Evolutionary conservation across 2,329 filamentous ascomycete genomes (phyloP), one percentile per base, ranked within the genome.

Genomic region (Ophiostoma sp.): DNA sequence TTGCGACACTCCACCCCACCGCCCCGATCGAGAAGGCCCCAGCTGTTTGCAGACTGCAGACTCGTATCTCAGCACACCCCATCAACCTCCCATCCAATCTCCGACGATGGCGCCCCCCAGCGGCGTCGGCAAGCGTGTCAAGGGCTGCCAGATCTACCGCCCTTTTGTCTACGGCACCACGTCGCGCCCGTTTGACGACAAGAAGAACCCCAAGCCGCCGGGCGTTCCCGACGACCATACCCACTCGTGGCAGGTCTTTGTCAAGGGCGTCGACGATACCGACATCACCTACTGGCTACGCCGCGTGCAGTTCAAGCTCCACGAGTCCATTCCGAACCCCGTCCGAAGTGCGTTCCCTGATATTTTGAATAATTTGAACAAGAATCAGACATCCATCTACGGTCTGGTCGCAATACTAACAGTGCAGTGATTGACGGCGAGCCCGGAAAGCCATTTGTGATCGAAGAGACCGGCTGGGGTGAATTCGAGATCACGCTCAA

Each of bases 401-500:
- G 33, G 44, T 39, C 31, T 44, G 2, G 10, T 13, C 36, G 13
- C 36, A 10, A 48, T 39, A 15, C 31, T 36, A 36, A 60, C 48
- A 20, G 44, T 4, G 13, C 5, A 68, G 84, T 90, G 78, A 84
- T 95, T 76, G 94, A 97, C 76, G 87, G 87, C 72, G 87, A 91
- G 68, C 80, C 82, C 0, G 83, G 83, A n/a, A 85, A 86, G 73
- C 77, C 93, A 13, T 99, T 97, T 76, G 84, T 92, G 76, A 90
- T 98, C 72, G 87, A 88, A 73, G 95, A 98, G 80, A 98, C 95
- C 0, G 95, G 95, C 67, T 99, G 96, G 92, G 95, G 95, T 76
- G 95, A 97, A 81, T 99, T 99, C 82, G 93, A 95, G 79, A 96
- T 99, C 76, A 92, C 94, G 73, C 90, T 99, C 78, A 93, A 97